Base-by-base conservation (phyloP, 192 early-diverging fungal species). In the Diversispora epigaea region DNA sequence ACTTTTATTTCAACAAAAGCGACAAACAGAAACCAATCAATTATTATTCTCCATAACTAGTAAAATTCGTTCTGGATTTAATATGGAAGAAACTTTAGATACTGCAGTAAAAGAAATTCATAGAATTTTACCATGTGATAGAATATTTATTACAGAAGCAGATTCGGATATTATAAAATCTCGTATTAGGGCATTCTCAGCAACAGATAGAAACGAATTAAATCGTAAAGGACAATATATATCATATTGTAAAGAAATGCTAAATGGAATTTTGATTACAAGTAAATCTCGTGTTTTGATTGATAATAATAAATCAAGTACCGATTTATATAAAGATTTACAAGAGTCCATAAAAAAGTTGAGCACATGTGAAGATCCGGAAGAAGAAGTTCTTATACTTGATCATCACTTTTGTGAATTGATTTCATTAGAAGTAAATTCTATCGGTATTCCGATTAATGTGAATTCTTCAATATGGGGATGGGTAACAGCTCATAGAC, bases 31-130 rank as follows among this genome's bases (percentile, higher is more conserved):
- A 68, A 80, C 80, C 68, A 80, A 80, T 43, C 79, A 78, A 41
- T n/a, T 83, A 71, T 78, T 83, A 4, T 83, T 80, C 61, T 78
- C 79, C 4, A 80, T 83, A 22, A 80, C 77, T 40, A 79, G 76
- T 43, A 75, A 77, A 8, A 83, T 83, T 55, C 77, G 81, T 10
- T 77, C 79, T 47, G 77, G 75, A n/a, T 64, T 83, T 11, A 77
- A 71, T 12, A 46, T 83, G 4, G 73, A 77, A 15, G 66, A 80
- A 43, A 78, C 77, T 19, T 40, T 83, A 11, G 65, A 76, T 49
- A 83, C 79, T 2, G 81, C 81, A 2, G 71, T 77, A 4, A 54
- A 56, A 47, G 79, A 83, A 56, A 58, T 80, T 21, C 77, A 77
- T 72, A 75, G 77, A 39, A 73, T 80, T 54, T 71, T 83, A 21